A percentile compares a stretch with the other conserved stretches of the same genome.
Evolutionary conservation across 352 stramenopile genomes (phyloP).

Genomic region (Pythium oligandrum): DNA sequence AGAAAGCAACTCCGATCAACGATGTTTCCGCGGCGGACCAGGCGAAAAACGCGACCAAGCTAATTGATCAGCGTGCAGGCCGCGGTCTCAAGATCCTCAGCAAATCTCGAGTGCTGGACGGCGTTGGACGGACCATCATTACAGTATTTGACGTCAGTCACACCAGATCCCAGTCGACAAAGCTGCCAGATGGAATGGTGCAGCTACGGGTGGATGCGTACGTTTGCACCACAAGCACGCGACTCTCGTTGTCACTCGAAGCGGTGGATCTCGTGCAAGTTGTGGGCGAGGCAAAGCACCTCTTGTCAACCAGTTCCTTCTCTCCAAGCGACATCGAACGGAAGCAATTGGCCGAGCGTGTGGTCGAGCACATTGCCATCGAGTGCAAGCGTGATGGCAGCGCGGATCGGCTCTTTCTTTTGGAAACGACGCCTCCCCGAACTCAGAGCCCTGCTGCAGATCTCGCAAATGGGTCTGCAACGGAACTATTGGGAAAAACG

Average conservation of each 20-base stretch:
- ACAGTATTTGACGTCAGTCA: slow-evolving; percentile 52
- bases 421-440: slow-evolving; percentile 16
- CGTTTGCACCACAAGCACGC: slow-evolving; percentile 39
- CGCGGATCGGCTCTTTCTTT: slow-evolving; percentile 40
- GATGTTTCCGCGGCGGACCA: slow-evolving; percentile 24
- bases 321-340: slow-evolving; percentile 1
- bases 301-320: slow-evolving; percentile 1
- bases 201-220: slow-evolving; percentile 59
- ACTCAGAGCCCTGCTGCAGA: not conserved
- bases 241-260: slow-evolving; percentile 43
- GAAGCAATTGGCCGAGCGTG: slow-evolving; percentile 27
- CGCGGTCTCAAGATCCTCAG: slow-evolving; percentile 65
- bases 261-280: slow-evolving; percentile 37
- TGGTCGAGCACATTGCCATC: slow-evolving; percentile 55
- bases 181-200: not conserved
- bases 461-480: not conserved
- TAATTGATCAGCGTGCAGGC: slow-evolving; percentile 46
- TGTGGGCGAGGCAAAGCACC: slow-evolving; percentile 26
- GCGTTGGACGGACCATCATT: slow-evolving; percentile 40
- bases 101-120: slow-evolving; percentile 27
- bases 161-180: slow-evolving; percentile 6
- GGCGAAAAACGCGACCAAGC: slow-evolving; percentile 35
- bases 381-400: slow-evolving; percentile 44
- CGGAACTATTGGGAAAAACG: slow-evolving; percentile 39
- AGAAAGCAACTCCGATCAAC: slow-evolving; percentile 59